Percentiles rank a stretch among this genome's conserved stretches.
phyloP scores from a whole-genome alignment of 257 asterid species.

The Rubia yunnanensis region DNA sequence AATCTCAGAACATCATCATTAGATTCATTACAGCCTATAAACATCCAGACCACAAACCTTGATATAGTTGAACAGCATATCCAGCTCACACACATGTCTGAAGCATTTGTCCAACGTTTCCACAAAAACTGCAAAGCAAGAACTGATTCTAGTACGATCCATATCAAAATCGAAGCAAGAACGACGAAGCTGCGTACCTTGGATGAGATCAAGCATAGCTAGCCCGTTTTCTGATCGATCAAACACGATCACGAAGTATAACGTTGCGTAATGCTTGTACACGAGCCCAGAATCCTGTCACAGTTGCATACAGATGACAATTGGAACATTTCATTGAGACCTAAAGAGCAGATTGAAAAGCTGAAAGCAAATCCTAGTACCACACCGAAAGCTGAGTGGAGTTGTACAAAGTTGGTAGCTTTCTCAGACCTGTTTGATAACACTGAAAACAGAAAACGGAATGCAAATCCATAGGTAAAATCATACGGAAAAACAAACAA shows the following conservation, averaged over 20 bases:
- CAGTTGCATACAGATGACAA: background rate
- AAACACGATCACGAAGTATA: conserved; percentile 27
- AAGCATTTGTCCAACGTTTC: conserved; percentile 32
- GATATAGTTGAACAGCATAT: conserved; percentile 21
- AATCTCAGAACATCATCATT: background rate
- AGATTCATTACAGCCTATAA: background rate
- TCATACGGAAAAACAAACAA: background rate
- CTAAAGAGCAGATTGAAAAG: background rate
- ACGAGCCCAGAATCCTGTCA: conserved; percentile 25
- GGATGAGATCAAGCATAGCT: conserved; percentile 33
- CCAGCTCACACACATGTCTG: conserved; percentile 35
- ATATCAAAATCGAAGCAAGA: background rate
- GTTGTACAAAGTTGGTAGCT: conserved; percentile 26
- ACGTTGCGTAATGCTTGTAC: conserved; percentile 30
- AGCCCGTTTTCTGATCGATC: conserved; percentile 29
- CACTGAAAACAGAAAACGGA: conserved; percentile 10
- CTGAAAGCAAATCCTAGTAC: conserved; percentile 6
- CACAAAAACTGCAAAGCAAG: conserved; percentile 18
- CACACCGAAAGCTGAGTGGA: conserved; percentile 21
- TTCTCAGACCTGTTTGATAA: conserved; percentile 25
- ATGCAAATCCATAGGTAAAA: background rate
- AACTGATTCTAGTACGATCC: background rate
- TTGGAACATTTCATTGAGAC: background rate
- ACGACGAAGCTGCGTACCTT: conserved; percentile 17
- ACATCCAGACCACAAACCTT: conserved; percentile 14